These are phyloP conservation scores for Pythium monospermum DNA, from an alignment of 352 stramenopile genomes.

Conservation along the genomic window DNA sequence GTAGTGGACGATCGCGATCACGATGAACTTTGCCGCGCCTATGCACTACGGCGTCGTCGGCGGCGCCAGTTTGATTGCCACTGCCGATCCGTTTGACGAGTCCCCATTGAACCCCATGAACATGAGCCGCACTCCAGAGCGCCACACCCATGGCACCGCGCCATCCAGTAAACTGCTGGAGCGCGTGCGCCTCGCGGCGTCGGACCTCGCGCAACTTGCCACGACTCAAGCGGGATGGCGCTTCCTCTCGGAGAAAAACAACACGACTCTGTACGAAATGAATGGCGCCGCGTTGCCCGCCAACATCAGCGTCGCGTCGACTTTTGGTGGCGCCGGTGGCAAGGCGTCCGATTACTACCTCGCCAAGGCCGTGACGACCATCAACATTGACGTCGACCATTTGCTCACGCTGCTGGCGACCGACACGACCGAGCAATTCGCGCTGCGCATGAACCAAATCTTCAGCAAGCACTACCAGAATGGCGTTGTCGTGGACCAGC, in stretches of 20 bases:
- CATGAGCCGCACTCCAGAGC: constrained; percentile 11
- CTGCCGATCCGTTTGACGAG: constrained; percentile 13
- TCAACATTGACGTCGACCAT: constrained; percentile 35
- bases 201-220: constrained; percentile 49
- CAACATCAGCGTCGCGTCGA: constrained; percentile 10
- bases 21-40: constrained; percentile 7
- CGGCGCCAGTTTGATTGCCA: not conserved
- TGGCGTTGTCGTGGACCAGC: constrained; percentile 51
- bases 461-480: constrained; percentile 52
- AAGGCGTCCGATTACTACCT: constrained; percentile 61
- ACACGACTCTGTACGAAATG: constrained; percentile 59
- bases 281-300: constrained; percentile 38
- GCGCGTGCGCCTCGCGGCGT: constrained; percentile 49
- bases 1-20: too few species aligned
- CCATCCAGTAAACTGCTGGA: constrained; percentile 58
- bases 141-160: constrained; percentile 23
- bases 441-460: constrained; percentile 51
- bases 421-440: constrained; percentile 36
- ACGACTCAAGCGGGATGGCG: constrained; percentile 39
- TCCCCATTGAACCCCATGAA: constrained; percentile 18
- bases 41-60: not conserved
- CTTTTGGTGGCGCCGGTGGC: constrained; percentile 28
- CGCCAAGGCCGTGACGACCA: constrained; percentile 54
- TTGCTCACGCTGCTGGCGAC: constrained; percentile 47
- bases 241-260: constrained; percentile 45